Base-by-base conservation (phyloP, 176 grass and related monocot species). In the Musa schizocarpa region DNA sequence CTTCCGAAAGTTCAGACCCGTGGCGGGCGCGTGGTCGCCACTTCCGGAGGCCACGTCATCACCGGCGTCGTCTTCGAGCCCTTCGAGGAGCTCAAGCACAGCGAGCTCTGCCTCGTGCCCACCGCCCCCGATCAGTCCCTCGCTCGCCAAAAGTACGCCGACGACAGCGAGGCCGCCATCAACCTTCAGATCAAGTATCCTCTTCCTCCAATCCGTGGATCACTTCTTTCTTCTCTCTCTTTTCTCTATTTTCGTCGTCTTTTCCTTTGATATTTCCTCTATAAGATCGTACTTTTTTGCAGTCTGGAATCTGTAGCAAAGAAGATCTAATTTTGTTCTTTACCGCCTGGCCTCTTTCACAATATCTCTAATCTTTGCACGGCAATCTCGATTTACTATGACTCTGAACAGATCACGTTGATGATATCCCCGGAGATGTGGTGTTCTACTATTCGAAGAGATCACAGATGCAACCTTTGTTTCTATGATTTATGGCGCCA, bases 171-270 rank as follows among this genome's bases (percentile, higher is more conserved):
- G 87, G 90, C 86, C 2, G 90, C 94, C 8, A 77, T 97, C 78
- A 97, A 93, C 79, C 77, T 87, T 70, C 94, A 93, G 88, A 97
- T 97, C 85, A 97, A 93, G 92, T 95, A 13, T 8, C 71, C 6
- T 53, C 14, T 72, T 52, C 29, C 43, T 2, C 17, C 49, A 17
- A 17, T 1, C 13, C 13, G 1, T 43, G 8, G 29, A 50, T 10
- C 10, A 2, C 54, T 68, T 69, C 26, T 59, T 62, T 11, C 50
- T 50, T 34, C 68, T 76, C 48, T 58, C 24, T 1, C 12, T 63
- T 20, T 63, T 62, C 27, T 2, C 2, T 0, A 20, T 27, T 20
- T 50, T 48, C 12, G 16, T 50, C 11, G 0, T 5, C 16, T 58
- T 25, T 9, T 25, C 52, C 34, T 43, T 43, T 0, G 34, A 43